Conservation (phyloP, 441 rosid species). For the Breynia disticha region DNA sequence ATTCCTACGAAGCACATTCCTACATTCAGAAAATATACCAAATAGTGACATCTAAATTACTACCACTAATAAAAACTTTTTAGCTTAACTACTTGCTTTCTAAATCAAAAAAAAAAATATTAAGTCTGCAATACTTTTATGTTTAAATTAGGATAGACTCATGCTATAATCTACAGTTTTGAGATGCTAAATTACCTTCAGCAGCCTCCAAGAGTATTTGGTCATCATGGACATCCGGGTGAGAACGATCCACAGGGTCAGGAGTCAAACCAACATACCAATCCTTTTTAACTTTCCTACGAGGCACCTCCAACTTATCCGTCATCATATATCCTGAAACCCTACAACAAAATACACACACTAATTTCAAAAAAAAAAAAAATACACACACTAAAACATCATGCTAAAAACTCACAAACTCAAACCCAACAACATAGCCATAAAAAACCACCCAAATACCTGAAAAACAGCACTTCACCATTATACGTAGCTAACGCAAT, state of each 20-base stretch:
- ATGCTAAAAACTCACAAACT: neutral
- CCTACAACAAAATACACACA: slow-evolving; percentile 52
- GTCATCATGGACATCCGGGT: slow-evolving; percentile 86
- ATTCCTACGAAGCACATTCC: neutral
- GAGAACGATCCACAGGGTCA: slow-evolving; percentile 93
- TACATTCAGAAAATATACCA: neutral
- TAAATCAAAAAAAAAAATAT: too few species aligned
- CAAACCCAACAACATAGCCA: neutral
- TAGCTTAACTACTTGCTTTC: neutral
- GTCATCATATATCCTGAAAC: slow-evolving; percentile 93
- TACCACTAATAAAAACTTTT: neutral
- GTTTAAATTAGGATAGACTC: too few species aligned
- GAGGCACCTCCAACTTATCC: slow-evolving; percentile 89
- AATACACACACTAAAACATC: slow-evolving; percentile 1
- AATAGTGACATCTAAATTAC: too few species aligned
- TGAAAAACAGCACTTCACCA: slow-evolving; percentile 91
- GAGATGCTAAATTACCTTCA: slow-evolving; percentile 29
- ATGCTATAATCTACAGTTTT: too few species aligned
- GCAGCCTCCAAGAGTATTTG: slow-evolving; percentile 52
- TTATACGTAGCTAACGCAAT: slow-evolving; percentile 94
- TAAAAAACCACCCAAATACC: slow-evolving; percentile 29
- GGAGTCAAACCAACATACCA: slow-evolving; percentile 84
- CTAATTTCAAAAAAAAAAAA: too few species aligned
- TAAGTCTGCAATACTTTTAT: neutral
- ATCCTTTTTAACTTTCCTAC: slow-evolving; percentile 73